Evolutionary conservation across 768 basidiomycete species (phyloP).

Genomic region (Melanogaster broomeanus): DNA sequence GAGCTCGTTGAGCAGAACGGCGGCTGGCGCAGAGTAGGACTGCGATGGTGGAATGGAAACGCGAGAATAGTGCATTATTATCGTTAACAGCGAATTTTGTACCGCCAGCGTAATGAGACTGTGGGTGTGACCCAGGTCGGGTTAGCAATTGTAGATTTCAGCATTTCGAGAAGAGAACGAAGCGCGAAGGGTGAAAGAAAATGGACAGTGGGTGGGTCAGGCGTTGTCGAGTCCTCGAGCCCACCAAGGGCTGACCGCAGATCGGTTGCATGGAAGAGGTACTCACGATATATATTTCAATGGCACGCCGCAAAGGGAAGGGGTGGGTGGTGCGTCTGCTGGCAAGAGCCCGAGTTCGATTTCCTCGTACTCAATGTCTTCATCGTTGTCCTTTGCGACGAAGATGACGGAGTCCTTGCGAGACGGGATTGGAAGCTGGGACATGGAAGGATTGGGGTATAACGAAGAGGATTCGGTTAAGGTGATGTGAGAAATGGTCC

Average conservation of each 20-base stretch:
- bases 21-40: conserved; percentile 90
- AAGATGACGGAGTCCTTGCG: conserved; percentile 25
- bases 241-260: conserved; percentile 2
- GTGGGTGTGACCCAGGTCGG: background rate
- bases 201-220: background rate
- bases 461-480: background rate
- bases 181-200: background rate
- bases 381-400: conserved; percentile 33
- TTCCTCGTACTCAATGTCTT: conserved; percentile 47
- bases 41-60: conserved; percentile 73
- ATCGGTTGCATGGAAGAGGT: conserved; percentile 2
- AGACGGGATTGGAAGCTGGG: conserved; percentile 13
- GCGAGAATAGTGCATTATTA: conserved; percentile 97
- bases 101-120: conserved; percentile 85
- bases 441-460: conserved; percentile 30
- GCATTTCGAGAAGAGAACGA: conserved; percentile 16
- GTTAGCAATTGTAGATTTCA: conserved; percentile 35
- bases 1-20: conserved; percentile 92
- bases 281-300: conserved; percentile 82
- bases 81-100: conserved; percentile 87
- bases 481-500: background rate
- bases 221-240: background rate
- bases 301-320: conserved; percentile 67
- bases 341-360: conserved; percentile 43
- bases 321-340: conserved; percentile 38